Evolutionary conservation across 768 basidiomycete species (phyloP), one percentile per base, ranked within the genome.

Genomic region (Naganishia vaughanmartiniae): DNA sequence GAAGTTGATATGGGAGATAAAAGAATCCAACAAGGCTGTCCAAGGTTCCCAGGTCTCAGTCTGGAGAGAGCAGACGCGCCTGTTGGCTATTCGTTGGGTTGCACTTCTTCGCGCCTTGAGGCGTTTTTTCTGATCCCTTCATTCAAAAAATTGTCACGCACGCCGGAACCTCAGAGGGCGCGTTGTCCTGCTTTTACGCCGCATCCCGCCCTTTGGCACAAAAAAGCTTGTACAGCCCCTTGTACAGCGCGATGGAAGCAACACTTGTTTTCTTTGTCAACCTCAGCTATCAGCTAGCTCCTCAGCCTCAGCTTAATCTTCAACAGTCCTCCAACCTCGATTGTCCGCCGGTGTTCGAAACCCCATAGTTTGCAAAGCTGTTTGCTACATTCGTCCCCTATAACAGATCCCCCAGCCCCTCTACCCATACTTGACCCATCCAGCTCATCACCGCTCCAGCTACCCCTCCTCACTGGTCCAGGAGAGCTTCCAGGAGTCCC

Each of bases 161-260:
- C 17, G 48, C 21, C 48, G 48, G 24, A 51, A 51, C 48, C 6
- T 21, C n/a, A 7, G n/a, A 12, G 48, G n/a, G 48, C 46, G 46
- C 46, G 46, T 46, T 19, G 14, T 21, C 5, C 46, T 46, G 46
- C 46, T 46, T 15, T 15, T 46, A 5, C 6, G 46, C 46, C 46
- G 46, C 9, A 5, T 7, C 46, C 46, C 46, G 7, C 7, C 46
- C 46, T 21, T 46, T 4, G 46, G 46, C 46, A 6, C 17, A 46
- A 46, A 21, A 51, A 51, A 51, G 48, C 21, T 42, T 42, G 34
- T 36, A 12, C 34, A 36, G 34, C n/a, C n/a, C n/a, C n/a, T 46
- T 46, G 48, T 51, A 51, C 48, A 51, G 48, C 48, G 48, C 17
- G 48, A 24, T 51, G 48, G 48, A 51, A 51, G 48, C 48, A 51